These are phyloP conservation scores for Termitomyces sp. DNA, from an alignment of 1,284 basidiomycete species.

Conservation along the genomic window DNA sequence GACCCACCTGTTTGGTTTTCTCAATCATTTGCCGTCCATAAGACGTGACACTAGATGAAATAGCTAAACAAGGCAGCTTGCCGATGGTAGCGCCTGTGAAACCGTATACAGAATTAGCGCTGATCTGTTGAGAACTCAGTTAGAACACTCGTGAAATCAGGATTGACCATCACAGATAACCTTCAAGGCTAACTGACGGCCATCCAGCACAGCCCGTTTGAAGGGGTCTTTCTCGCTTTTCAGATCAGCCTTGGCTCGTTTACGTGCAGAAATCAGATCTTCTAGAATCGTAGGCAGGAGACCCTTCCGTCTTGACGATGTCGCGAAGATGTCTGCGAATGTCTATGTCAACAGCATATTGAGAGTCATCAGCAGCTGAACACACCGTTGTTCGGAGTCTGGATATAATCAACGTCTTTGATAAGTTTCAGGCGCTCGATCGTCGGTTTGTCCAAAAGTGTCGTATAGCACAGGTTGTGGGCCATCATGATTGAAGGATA, in stretches of 20 bases:
- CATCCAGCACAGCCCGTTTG: conserved; percentile 90
- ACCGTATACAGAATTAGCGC: conserved; percentile 96
- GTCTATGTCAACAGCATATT: not conserved
- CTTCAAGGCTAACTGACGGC: conserved; percentile 91
- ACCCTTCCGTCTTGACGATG: conserved; percentile 70
- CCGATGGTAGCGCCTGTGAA: conserved; percentile 96
- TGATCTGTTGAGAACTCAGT: conserved; percentile 58
- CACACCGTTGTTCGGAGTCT: conserved; percentile 89
- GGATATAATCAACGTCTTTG: conserved; percentile 84
- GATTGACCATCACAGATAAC: conserved; percentile 33
- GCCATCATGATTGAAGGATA: conserved; percentile 99
- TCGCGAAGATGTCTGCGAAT: conserved; percentile 77
- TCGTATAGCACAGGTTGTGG: conserved; percentile 96
- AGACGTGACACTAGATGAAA: conserved; percentile 89
- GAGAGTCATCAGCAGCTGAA: not conserved
- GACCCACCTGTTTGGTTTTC: conserved; percentile 76
- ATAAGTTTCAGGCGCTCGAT: conserved; percentile 74
- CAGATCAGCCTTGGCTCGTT: conserved; percentile 88
- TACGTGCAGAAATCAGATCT: conserved; percentile 86
- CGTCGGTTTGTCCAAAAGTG: conserved; percentile 73
- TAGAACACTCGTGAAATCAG: not conserved
- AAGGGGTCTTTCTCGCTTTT: conserved; percentile 96
- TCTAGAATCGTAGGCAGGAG: conserved; percentile 88
- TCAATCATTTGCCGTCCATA: conserved; percentile 99
- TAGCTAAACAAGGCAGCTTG: conserved; percentile 88